These are phyloP conservation scores for Copromyces sp. DNA, from an alignment of 495 filamentous ascomycete genomes.

Conservation along the genomic window DNA sequence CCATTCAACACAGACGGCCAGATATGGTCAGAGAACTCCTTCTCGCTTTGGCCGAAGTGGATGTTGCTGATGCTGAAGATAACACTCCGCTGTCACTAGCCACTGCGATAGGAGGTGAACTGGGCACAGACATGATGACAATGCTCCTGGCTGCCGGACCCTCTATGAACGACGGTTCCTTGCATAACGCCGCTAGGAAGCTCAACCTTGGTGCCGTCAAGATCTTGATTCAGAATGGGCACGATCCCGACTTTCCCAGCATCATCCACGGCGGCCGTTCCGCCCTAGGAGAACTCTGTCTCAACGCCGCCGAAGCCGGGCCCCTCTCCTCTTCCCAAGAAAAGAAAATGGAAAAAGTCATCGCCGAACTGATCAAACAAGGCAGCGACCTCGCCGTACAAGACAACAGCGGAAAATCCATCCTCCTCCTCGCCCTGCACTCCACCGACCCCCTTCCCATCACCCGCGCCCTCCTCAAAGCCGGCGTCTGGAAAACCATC, in stretches of 20 bases:
- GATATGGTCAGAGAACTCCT: constrained; percentile 35
- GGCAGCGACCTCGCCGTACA: constrained; percentile 32
- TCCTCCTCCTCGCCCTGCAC: constrained; percentile 35
- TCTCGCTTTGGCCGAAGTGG: constrained; percentile 35
- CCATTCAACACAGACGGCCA: constrained; percentile 30
- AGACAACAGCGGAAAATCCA: constrained; percentile 34
- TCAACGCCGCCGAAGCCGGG: constrained; percentile 30
- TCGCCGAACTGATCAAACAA: constrained; percentile 29
- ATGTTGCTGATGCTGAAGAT: constrained; percentile 30
- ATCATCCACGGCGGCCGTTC: constrained; percentile 36
- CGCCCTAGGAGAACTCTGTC: constrained; percentile 38
- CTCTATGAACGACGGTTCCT: constrained; percentile 36
- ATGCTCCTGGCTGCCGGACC: constrained; percentile 35
- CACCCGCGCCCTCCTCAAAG: constrained; percentile 33
- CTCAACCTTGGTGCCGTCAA: constrained; percentile 34
- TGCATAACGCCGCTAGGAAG: constrained; percentile 39
- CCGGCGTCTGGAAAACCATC: constrained; percentile 36
- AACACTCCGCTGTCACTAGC: constrained; percentile 40
- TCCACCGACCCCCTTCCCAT: constrained; percentile 33
- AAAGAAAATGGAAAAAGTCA: constrained; percentile 39
- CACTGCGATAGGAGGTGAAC: constrained; percentile 35
- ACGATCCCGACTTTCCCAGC: constrained; percentile 41
- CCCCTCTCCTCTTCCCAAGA: constrained; percentile 28
- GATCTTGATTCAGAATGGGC: constrained; percentile 32
- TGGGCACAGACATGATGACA: constrained; percentile 34